Conservation (phyloP, 306 rosid genomes). For the Quercus robur region DNA sequence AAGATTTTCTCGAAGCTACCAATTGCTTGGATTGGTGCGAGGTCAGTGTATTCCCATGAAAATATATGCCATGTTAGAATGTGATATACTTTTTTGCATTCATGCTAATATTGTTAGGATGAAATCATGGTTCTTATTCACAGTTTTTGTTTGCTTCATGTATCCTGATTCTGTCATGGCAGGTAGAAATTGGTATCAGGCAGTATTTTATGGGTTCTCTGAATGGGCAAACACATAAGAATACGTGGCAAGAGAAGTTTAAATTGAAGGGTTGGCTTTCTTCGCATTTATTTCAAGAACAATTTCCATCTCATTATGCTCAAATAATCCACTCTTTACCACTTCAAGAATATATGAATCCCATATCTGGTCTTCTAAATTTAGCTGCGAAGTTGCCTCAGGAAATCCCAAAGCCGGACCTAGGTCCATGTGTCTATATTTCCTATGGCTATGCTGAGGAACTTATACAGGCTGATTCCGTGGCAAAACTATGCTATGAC, state of each 20-base stretch:
- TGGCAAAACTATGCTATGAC: conserved; percentile 65
- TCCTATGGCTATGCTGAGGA: conserved; percentile 73
- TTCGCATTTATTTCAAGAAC: conserved; percentile 80
- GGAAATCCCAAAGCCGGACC: conserved; percentile 61
- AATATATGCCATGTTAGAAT: background rate
- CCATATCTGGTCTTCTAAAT: conserved; percentile 77
- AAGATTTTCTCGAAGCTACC: conserved; percentile 51
- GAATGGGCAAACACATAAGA: conserved; percentile 48
- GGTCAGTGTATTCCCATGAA: conserved; percentile 53
- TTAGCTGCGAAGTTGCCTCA: conserved; percentile 74
- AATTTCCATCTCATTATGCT: conserved; percentile 86
- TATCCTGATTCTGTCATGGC: conserved; percentile 32
- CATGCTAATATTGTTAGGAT: background rate
- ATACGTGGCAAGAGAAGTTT: conserved; percentile 63
- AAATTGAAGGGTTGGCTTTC: conserved; percentile 89
- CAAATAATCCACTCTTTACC: conserved; percentile 75
- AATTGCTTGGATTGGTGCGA: conserved; percentile 92
- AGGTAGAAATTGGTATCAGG: conserved; percentile 89
- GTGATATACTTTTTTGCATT: conserved; percentile 2
- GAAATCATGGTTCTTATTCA: background rate
- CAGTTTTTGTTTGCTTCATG: background rate
- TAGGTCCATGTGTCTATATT: conserved; percentile 78
- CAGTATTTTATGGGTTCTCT: conserved; percentile 84
- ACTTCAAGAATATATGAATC: conserved; percentile 92
- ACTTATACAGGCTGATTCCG: conserved; percentile 47